Evolutionary conservation across 768 basidiomycete species (phyloP), one percentile per base, ranked within the genome.

Genomic region (Mycena maculata): DNA sequence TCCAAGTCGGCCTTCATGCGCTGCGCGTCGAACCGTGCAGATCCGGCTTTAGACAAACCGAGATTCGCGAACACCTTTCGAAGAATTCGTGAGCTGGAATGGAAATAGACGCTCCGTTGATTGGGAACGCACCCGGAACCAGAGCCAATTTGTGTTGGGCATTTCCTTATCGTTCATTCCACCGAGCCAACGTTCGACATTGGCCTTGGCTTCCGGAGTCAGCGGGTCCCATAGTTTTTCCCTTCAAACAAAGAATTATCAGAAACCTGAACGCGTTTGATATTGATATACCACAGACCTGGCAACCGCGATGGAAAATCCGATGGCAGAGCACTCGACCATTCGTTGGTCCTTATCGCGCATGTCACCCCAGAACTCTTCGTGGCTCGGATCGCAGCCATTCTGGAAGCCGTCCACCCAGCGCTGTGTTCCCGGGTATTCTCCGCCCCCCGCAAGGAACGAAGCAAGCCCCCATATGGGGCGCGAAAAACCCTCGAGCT

Each of bases 111-210:
- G 49, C 23, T 28, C 60, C 36, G 47, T 52, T 54, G 20, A 13
- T 45, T 50, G 18, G 13, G 36, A 39, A 78, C 86, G 47, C 62
- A 88, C 91, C 63, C 91, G 83, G 78, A 93, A 93, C 92, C 92
- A 93, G 8, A 94, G 82, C 91, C 92, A 92, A 72, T 93, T 93
- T 9, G 91, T 92, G 73, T 92, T 90, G 27, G 91, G 91, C 91
- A 93, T 92, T 67, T 90, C 86, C 81, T 92, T 92, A 76, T 90
- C 89, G 73, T 92, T 93, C 85, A 93, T 92, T 0, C 89, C 87
- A 10, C 88, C 87, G 4, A 93, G 81, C 89, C 92, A 93, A 13
- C 78, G 78, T 68, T 87, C 90, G 41, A 92, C 82, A 65, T 88
- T 84, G 64, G 76, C 76, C 77, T 89, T 89, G 13, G 83, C 86